Percentiles rank a stretch among this genome's conserved stretches.
phyloP scores from a whole-genome alignment of 139 green algal species.

The Mesotaenium endlicherianum region DNA sequence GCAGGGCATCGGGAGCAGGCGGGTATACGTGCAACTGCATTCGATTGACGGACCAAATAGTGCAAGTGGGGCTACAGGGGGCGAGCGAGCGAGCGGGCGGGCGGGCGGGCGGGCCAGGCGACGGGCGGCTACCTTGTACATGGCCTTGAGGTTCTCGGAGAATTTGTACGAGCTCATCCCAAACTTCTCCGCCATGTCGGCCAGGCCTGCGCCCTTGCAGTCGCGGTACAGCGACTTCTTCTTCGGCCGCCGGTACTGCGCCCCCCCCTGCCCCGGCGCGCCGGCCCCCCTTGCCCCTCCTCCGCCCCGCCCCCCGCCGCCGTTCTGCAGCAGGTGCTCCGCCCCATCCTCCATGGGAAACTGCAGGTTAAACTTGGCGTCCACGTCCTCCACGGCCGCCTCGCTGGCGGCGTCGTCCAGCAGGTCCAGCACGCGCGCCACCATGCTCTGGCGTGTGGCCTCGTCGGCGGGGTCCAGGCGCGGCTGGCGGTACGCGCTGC shows the following conservation, averaged over 20 bases:
- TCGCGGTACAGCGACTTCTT: conserved; percentile 38
- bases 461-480: conserved; percentile 2
- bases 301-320: not conserved
- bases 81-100: no score
- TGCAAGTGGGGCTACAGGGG: not conserved
- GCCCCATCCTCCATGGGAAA: conserved; percentile 23
- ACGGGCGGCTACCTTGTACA: conserved; percentile 54
- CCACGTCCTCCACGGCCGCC: conserved; percentile 46
- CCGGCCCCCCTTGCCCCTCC: not conserved
- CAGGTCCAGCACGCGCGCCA: conserved; percentile 20
- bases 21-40: no score
- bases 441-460: not conserved
- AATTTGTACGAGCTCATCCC: conserved; percentile 59
- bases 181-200: conserved; percentile 21
- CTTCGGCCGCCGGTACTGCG: conserved; percentile 15
- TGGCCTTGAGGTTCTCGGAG: conserved; percentile 63
- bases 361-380: conserved; percentile 53
- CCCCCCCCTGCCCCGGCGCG: not conserved
- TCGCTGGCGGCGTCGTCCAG: conserved; percentile 31
- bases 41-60: not conserved
- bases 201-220: conserved; percentile 24
- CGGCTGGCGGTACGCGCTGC: not conserved
- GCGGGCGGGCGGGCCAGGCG: no score
- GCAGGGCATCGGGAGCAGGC: no score
- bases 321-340: no score